Conservation (phyloP, 768 basidiomycete genomes). For the Porphyrellus cyaneotinctus region DNA sequence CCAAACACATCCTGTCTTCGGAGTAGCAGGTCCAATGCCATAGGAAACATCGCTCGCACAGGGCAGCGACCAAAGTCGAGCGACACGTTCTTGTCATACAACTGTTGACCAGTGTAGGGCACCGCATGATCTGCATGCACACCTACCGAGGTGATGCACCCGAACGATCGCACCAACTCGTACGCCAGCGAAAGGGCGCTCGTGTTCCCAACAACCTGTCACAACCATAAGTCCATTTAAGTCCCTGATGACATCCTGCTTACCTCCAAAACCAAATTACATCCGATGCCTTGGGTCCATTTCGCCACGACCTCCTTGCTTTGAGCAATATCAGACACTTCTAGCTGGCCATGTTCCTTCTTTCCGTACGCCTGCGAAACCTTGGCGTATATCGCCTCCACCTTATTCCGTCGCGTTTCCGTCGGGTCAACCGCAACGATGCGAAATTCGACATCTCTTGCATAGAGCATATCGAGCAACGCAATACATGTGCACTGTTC, state of each 20-base stretch:
- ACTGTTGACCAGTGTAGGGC: constrained; percentile 51
- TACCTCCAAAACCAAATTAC: constrained; percentile 67
- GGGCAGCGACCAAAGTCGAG: constrained; percentile 81
- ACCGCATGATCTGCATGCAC: constrained; percentile 55
- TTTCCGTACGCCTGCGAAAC: constrained; percentile 40
- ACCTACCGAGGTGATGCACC: constrained; percentile 70
- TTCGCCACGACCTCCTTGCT: constrained; percentile 45
- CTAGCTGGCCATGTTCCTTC: constrained; percentile 39
- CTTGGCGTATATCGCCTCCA: constrained; percentile 51
- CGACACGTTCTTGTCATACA: constrained; percentile 77
- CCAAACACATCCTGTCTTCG: constrained; percentile 73
- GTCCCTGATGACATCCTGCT: constrained; percentile 1
- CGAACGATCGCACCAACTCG: constrained; percentile 70
- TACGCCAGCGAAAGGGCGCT: constrained; percentile 62
- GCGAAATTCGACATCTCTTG: constrained; percentile 43
- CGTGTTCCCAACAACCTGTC: constrained; percentile 66
- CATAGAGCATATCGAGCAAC: constrained; percentile 56
- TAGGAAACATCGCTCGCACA: constrained; percentile 70
- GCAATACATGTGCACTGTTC: constrained; percentile 56
- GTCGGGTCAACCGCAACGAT: constrained; percentile 65
- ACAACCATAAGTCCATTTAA: not conserved
- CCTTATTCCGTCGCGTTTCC: constrained; percentile 54
- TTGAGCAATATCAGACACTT: constrained; percentile 47
- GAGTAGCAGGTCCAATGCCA: constrained; percentile 64
- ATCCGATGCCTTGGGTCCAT: constrained; percentile 58